Percentiles rank a stretch among this genome's conserved stretches.
Evolutionary conservation across 2,329 filamentous ascomycete species (phyloP).

Genomic region (Harringtonia lauricola): DNA sequence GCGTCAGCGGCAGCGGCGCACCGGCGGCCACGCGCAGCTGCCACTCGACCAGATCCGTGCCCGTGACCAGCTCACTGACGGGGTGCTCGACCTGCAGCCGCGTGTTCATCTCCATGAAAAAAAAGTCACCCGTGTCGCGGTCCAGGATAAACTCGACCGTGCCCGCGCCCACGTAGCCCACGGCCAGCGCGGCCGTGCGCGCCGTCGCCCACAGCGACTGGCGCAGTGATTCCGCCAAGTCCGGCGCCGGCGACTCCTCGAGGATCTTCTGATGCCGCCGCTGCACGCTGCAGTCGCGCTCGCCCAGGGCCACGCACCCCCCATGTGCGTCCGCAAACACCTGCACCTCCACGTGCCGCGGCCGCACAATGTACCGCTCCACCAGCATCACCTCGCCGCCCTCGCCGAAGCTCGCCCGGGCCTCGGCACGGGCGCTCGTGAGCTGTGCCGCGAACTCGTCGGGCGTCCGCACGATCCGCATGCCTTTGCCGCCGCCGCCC

Average conservation of each 20-base stretch:
- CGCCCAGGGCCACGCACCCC: constrained; percentile 71
- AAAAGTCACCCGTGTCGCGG: constrained; percentile 70
- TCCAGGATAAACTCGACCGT: constrained; percentile 90
- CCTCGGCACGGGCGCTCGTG: constrained; percentile 63
- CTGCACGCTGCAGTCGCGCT: constrained; percentile 82
- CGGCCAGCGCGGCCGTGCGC: constrained; percentile 56
- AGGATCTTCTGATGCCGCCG: constrained; percentile 83
- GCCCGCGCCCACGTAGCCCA: constrained; percentile 80
- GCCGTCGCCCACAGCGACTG: constrained; percentile 57
- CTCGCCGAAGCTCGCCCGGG: constrained; percentile 69
- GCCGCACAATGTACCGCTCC: constrained; percentile 69
- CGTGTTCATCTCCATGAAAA: constrained; percentile 76
- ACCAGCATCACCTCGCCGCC: constrained; percentile 71
- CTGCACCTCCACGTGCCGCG: constrained; percentile 82
- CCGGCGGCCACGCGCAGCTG: constrained; percentile 68
- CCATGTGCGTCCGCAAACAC: constrained; percentile 77
- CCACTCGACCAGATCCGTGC: constrained; percentile 79
- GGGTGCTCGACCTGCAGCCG: constrained; percentile 94
- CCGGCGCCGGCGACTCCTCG: constrained; percentile 76
- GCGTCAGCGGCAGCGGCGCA: constrained; percentile 44
- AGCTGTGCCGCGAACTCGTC: constrained; percentile 62
- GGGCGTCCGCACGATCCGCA: constrained; percentile 61
- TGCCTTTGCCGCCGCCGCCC: constrained; percentile 75
- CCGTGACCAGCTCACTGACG: constrained; percentile 64
- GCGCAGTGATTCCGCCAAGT: constrained; percentile 45